Evolutionary conservation across 192 early-diverging fungal genomes (phyloP), one percentile per base, ranked within the genome.

Genomic region (Jimgerdemannia lactiflua): DNA sequence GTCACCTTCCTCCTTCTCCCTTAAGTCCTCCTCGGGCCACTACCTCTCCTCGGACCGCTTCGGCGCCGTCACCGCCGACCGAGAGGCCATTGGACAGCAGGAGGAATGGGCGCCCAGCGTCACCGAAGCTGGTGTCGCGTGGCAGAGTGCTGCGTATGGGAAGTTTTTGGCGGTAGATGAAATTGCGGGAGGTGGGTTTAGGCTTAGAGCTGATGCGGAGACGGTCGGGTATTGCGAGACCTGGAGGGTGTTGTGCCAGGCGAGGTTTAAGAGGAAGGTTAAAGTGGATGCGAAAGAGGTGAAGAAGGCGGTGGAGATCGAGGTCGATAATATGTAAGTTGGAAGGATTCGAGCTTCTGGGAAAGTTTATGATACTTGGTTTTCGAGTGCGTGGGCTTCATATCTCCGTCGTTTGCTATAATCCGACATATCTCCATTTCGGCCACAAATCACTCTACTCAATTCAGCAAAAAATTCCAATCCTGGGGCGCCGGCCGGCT

Each of bases 21-120:
- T 94, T 72, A 93, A 91, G 70, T 86, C 90, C 1, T 86, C 80
- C 20, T 80, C 83, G 49, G 91, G 90, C 43, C 86, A 86, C 70
- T 95, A 94, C 78, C 80, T 95, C 14, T 82, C 89, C 19, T 84
- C 86, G 4, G 94, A 95, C 86, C 93, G 94, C 65, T 91, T 95
- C 80, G 94, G 94, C 6, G 86, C 92, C n/a, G 92, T 94, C 4
- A 72, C 83, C 4, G 89, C 88, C 39, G 89, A 91, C 19, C 73
- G 81, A 41, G 93, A 95, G 72, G 94, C 94, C 0, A 91, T 94
- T 43, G 92, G 94, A 1, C 90, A 88, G n/a, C 81, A 85, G 63
- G 94, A 95, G 75, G 94, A 95, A 78, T 95, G 92, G 92, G 85
- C 85, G 44, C 86, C 91, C 6, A 78, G 89, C 14, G 69, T 92